A percentile compares a stretch with the other conserved stretches of the same genome.
Conservation (phyloP, 805 yeast species). For the Ogataea salicorniae region DNA sequence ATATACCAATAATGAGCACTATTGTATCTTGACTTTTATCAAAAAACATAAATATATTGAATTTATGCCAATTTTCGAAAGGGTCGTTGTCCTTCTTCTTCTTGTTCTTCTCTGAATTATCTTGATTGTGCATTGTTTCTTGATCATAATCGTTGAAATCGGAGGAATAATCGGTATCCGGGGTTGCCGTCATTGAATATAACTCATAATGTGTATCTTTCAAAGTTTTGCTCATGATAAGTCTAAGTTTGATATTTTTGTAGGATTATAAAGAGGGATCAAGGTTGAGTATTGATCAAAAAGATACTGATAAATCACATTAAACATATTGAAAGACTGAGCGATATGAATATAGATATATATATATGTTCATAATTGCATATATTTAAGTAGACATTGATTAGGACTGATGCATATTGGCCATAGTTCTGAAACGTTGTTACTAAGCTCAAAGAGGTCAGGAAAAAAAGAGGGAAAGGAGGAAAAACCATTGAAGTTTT, state of each 20-base stretch:
- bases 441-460: no score
- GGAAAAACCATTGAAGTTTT: no score
- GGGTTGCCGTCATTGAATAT: background rate
- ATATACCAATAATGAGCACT: conserved; percentile 14
- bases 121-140: background rate
- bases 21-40: conserved; percentile 18
- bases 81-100: background rate
- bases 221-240: no score
- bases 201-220: background rate
- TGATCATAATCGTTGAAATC: background rate
- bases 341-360: no score
- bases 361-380: no score
- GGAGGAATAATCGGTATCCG: background rate
- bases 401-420: no score
- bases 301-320: no score
- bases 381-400: no score
- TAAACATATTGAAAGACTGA: no score
- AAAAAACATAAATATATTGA: conserved; percentile 23
- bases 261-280: background rate
- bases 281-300: no score
- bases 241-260: background rate
- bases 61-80: background rate
- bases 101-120: background rate
- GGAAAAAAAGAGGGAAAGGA: no score
- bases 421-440: no score